phyloP scores from a whole-genome alignment of 2,329 filamentous ascomycete genomes.

The Colletotrichum sidae region DNA sequence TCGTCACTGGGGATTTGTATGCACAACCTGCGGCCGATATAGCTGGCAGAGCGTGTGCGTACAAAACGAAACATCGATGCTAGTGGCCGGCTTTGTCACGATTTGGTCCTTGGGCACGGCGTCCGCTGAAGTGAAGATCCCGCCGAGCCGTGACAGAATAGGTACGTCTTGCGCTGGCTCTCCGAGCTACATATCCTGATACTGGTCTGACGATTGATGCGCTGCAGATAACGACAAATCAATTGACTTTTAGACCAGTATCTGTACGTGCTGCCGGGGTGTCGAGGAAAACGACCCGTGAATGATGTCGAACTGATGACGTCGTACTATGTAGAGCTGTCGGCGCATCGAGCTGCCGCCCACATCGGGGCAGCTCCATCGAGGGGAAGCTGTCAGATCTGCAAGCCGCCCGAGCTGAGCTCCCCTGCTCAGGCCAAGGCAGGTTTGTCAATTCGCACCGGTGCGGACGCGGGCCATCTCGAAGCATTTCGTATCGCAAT shows the following conservation, averaged over 20 bases:
- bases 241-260: background rate
- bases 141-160: background rate
- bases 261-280: background rate
- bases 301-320: slow-evolving; percentile 15
- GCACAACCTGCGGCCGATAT: slow-evolving; percentile 18
- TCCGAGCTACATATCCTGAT: background rate
- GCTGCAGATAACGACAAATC: background rate
- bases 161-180: background rate
- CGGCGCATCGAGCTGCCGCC: slow-evolving; percentile 4
- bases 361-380: slow-evolving; percentile 6
- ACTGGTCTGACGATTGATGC: background rate
- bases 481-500: background rate
- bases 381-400: slow-evolving; percentile 22
- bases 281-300: too few relatives aligned
- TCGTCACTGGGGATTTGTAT: slow-evolving; percentile 8
- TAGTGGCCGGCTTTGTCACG: slow-evolving; percentile 16
- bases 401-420: slow-evolving; percentile 15
- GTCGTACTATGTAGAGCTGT: background rate
- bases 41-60: slow-evolving; percentile 3
- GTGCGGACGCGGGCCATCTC: background rate
- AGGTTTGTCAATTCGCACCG: slow-evolving; percentile 6
- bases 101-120: background rate
- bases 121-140: slow-evolving; percentile 11
- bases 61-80: background rate
- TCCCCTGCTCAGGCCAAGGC: slow-evolving; percentile 17